These are phyloP conservation scores for Parmelia sp. DNA, from an alignment of 495 filamentous ascomycete genomes.

Conservation along the genomic window DNA sequence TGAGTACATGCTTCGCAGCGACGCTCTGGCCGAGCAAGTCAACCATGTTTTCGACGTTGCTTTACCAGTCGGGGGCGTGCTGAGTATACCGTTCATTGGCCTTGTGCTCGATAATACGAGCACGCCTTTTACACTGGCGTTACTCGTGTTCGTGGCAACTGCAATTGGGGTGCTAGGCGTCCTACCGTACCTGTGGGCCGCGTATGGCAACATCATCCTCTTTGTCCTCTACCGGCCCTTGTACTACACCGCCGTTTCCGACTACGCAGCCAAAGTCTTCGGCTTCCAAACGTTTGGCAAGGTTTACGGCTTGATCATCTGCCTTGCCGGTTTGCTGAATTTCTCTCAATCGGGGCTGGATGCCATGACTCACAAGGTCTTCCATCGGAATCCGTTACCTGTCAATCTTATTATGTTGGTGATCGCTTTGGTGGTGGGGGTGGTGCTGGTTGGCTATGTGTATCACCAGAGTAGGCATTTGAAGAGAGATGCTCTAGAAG, in stretches of 20 bases:
- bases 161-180: slow-evolving; percentile 73
- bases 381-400: slow-evolving; percentile 65
- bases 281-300: slow-evolving; percentile 93
- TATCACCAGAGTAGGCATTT: slow-evolving; percentile 26
- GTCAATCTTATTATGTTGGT: slow-evolving; percentile 66
- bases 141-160: slow-evolving; percentile 68
- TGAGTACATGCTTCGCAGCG: slow-evolving; percentile 60
- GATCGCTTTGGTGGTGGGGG: slow-evolving; percentile 54
- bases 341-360: slow-evolving; percentile 82
- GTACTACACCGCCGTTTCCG: slow-evolving; percentile 52
- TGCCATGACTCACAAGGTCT: slow-evolving; percentile 66
- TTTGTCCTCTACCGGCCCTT: slow-evolving; percentile 60
- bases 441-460: slow-evolving; percentile 58
- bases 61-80: slow-evolving; percentile 76
- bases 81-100: slow-evolving; percentile 85
- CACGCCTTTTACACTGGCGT: slow-evolving; percentile 65
- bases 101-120: slow-evolving; percentile 68
- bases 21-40: slow-evolving; percentile 53
- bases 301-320: slow-evolving; percentile 93
- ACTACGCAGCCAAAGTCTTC: slow-evolving; percentile 93
- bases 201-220: slow-evolving; percentile 69
- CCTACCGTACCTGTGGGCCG: slow-evolving; percentile 60
- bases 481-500: slow-evolving; percentile 31
- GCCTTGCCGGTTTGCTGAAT: slow-evolving; percentile 77
- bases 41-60: slow-evolving; percentile 87